Base-by-base conservation (phyloP, 139 green algal genomes). In the Chlamydomonas sp. region DNA sequence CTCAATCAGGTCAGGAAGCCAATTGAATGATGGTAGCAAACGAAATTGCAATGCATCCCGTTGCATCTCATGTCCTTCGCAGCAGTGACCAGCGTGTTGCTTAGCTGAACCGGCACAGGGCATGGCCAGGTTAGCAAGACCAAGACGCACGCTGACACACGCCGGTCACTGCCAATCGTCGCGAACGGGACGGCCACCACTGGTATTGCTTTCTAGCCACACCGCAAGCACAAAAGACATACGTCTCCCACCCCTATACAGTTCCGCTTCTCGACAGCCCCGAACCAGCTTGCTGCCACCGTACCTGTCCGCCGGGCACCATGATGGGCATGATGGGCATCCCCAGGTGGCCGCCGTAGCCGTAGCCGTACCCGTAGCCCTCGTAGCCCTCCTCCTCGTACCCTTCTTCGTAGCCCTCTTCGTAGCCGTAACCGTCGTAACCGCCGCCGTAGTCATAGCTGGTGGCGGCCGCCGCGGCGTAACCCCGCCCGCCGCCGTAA, bases 331-430 rank as follows among this genome's bases (percentile, higher is more conserved):
- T 85, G 16, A 85, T 64, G 18, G 67, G 77, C 77, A 89, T 85
- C 67, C 85, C 67, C 4, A 63, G 72, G 49, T 85, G 85, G 67
- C 77, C 85, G 60, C 85, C 77, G 85, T 88, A 88, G n/a, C 84
- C 84, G 59, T 83, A 88, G 12, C 84, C 75, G 49, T 88, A 88
- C 2, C 84, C 73, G 73, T 79, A 79, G 18, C 62, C 76, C 8
- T 88, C 84, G 74, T 88, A 88, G 2, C 72, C 84, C 2, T 88
- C 84, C 76, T 88, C 84, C n/a, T 88, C 72, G 17, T 62, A 61
- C 31, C 72, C 84, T 64, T 88, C 84, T 14, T 88, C 79, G 57
- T 73, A 72, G 16, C 79, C 72, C 16, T 82, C 83, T 9, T 87
- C 72, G 61, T 63, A 5, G 7, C 83, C 75, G 2, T 74, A 61